Evolutionary conservation across 2,329 filamentous ascomycete species (phyloP).

Genomic region (Fusarium cicatricum): DNA sequence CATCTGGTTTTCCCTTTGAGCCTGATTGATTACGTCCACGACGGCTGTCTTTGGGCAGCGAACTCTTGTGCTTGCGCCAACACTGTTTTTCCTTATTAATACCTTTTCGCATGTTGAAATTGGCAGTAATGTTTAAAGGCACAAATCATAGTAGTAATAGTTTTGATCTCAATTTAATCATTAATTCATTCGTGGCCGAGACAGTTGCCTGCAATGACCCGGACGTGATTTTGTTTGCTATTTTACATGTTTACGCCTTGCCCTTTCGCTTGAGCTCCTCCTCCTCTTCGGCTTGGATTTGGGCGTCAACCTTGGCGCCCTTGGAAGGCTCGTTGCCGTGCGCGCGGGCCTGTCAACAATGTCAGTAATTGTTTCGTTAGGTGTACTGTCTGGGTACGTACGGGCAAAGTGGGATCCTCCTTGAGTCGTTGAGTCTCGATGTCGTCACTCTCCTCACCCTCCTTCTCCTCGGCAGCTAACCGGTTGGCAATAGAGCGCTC

Average conservation of each 20-base stretch:
- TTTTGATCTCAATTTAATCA: conserved; percentile 12
- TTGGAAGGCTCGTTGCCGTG: conserved; percentile 79
- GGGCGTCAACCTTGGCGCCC: conserved; percentile 76
- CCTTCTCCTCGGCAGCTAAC: conserved; percentile 65
- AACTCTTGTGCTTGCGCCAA: too few species aligned
- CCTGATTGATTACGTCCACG: too few species aligned
- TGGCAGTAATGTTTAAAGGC: too few species aligned
- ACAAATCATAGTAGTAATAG: too few species aligned
- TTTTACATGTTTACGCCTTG: conserved; percentile 39
- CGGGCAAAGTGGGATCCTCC: conserved; percentile 68
- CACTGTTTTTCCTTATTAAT: too few species aligned
- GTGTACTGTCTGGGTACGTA: conserved; percentile 45
- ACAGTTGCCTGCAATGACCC: conserved; percentile 9
- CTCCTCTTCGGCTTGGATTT: conserved; percentile 74
- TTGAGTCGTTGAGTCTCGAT: conserved; percentile 54
- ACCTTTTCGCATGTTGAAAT: too few species aligned
- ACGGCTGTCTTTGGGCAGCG: too few species aligned
- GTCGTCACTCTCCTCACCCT: conserved; percentile 56
- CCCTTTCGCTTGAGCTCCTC: conserved; percentile 68
- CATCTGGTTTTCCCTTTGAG: background rate
- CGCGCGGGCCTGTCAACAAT: conserved; percentile 59
- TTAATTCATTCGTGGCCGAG: conserved; percentile 21
- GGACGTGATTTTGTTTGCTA: conserved; percentile 5
- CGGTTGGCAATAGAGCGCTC: conserved; percentile 76
- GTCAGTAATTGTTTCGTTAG: conserved; percentile 5